A percentile compares a stretch with the other conserved stretches of the same genome.
Evolutionary conservation across 768 basidiomycete genomes (phyloP).

Genomic region (Pleurotus sapidus): DNA sequence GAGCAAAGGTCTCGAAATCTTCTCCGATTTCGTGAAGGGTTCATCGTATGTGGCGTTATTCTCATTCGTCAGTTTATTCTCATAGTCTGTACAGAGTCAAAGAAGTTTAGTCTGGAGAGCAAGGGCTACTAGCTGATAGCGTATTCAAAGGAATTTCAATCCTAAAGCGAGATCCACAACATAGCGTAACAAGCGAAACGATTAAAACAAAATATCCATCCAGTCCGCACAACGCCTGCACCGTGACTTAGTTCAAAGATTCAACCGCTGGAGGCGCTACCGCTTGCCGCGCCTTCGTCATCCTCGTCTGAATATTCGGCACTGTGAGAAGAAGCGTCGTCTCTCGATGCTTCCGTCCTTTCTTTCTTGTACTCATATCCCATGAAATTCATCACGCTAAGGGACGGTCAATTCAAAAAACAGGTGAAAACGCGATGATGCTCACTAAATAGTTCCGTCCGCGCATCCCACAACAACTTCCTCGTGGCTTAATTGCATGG

Average conservation of each 20-base stretch:
- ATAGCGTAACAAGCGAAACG: no score
- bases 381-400: constrained; percentile 28
- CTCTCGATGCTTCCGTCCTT: not conserved
- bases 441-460: constrained; percentile 89
- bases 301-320: not conserved
- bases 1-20: constrained; percentile 6
- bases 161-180: no score
- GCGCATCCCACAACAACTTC: constrained; percentile 91
- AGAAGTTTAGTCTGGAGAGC: not conserved
- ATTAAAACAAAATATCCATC: constrained; percentile 5
- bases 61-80: not conserved
- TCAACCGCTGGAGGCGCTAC: not conserved
- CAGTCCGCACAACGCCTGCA: not conserved
- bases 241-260: not conserved
- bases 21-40: constrained; percentile 6
- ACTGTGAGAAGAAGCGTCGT: no score
- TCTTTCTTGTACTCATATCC: constrained; percentile 24
- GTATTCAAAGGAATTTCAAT: no score
- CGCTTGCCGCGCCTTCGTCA: not conserved
- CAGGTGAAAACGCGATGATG: constrained; percentile 12
- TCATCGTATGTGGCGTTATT: not conserved
- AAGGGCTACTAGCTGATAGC: no score
- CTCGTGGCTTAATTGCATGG: constrained; percentile 88
- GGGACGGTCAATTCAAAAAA: constrained; percentile 12
- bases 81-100: not conserved